Evolutionary conservation across 345 rosid species (phyloP), one percentile per base, ranked within the genome.

Genomic region (Lepidium didymum): DNA sequence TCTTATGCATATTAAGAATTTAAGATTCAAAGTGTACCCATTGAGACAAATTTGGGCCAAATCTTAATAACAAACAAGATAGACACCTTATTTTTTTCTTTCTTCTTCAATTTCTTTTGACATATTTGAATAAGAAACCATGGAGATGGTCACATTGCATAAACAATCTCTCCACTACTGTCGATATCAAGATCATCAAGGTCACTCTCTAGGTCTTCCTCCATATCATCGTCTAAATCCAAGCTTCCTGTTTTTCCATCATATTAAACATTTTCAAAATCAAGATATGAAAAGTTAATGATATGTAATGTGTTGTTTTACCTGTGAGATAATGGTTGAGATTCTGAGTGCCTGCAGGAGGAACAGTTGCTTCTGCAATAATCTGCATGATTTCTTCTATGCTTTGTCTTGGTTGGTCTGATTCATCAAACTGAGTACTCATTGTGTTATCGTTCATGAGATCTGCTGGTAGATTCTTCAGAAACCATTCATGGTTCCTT

Each of bases 211-310:
- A 84, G 37, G 75, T 94, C 99, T 52, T 94, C 99, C 10, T 94
- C 99, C 99, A 95, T 91, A 25, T 91, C 92, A 5, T 94, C 99
- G 6, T 91, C 97, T 37, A 91, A 80, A 50, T 87, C 99, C 40
- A 89, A 72, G 83, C 97, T 81, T 15, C 95, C 97, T 62, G 68
- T 60, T 74, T 67, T 7, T 54, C 11, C 61, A 52, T 19, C 14
- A 69, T 37, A 7, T 34, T 50, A 6, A 18, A 34, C 7, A 18
- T 6, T 25, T 43, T 35, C 33, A 47, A 18, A 33, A 40, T 35
- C 41, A 54, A 71, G 13, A 54, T 12, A 16, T 1, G 31, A 7
- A 38, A 19, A 21, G 2, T 37, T 55, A 29, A 29, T 29, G 7
- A 29, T 9, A 18, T 31, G 69, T 16, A 3, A 29, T 27, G 43